Base-by-base conservation (phyloP, 192 early-diverging fungal species). In the Pilaira anomala region DNA sequence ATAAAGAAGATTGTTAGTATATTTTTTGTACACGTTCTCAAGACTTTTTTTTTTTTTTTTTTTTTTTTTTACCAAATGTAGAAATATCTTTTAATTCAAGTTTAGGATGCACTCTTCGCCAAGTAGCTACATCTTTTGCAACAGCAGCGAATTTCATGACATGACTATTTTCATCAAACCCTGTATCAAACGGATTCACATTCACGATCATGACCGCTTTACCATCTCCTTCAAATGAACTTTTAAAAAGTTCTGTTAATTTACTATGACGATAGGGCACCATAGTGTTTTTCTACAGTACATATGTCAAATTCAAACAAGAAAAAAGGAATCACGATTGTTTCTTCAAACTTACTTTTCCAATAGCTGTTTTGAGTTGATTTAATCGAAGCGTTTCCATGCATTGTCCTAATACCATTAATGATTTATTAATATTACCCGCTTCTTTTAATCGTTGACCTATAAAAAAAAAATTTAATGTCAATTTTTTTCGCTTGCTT, bases 321-420 rank as follows among this genome's bases (percentile, higher is more conserved):
- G 9, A 51, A 0, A 51, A 5, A n/a, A 39, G 39, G 12, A 18
- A 41, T 7, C 9, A 22, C 11, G 54, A 11, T 25, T 14, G 1
- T 18, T n/a, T 40, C 18, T 42, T 39, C 0, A 26, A 12, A 7
- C 40, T 53, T 68, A 83, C 80, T 62, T 79, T 79, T 62, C 69
- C 66, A 13, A 68, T 48, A 24, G 48, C 60, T 12, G 49, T 22
- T 3, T 53, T 68, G 3, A 57, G 28, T 49, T 77, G 78, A 69
- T 90, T 90, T 42, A 68, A 66, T 41, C 85, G 66, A 7, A 85
- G 60, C 3, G 83, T 81, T 24, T 87, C 85, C 68, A 91, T 80
- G 60, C 87, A 88, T 65, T 90, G 88, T 14, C 88, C 82, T 2
- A 91, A 71, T 4, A 84, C 83, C 83, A 89, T 84, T 53, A 89